A percentile compares a stretch with the other conserved stretches of the same genome.
phyloP scores from a whole-genome alignment of 2,329 filamentous ascomycete species.

The Ceratocystis harringtonii region DNA sequence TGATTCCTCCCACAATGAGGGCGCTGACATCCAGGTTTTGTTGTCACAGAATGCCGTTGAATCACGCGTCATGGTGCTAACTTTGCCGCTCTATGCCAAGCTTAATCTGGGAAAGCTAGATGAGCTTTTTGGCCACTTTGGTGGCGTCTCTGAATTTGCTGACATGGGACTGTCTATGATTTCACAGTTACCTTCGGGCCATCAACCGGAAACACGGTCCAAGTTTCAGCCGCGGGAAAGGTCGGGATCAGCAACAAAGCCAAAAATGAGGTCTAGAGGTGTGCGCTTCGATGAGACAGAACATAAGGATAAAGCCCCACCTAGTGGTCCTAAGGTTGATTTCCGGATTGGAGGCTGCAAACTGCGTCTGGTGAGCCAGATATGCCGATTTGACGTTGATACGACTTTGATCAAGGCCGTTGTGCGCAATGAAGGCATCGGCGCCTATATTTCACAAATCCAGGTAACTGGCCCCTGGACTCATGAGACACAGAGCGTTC shows the following conservation, averaged over 20 bases:
- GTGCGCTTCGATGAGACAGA: slow-evolving; percentile 44
- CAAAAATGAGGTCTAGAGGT: slow-evolving; percentile 34
- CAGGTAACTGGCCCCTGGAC: slow-evolving; percentile 52
- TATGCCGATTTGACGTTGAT: slow-evolving; percentile 58
- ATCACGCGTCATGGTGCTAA: slow-evolving; percentile 49
- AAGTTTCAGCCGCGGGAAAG: not conserved
- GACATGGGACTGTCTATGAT: slow-evolving; percentile 76
- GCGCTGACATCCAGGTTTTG: slow-evolving; percentile 43
- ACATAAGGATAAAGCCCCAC: slow-evolving; percentile 30
- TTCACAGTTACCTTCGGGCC: slow-evolving; percentile 46
- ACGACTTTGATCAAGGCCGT: slow-evolving; percentile 73
- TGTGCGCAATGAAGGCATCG: slow-evolving; percentile 56
- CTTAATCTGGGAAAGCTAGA: slow-evolving; percentile 71
- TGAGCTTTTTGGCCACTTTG: slow-evolving; percentile 76
- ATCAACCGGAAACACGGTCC: slow-evolving; percentile 15
- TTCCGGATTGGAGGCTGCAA: slow-evolving; percentile 60
- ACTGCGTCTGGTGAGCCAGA: slow-evolving; percentile 62
- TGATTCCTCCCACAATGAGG: slow-evolving; percentile 41
- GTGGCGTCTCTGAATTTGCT: slow-evolving; percentile 78
- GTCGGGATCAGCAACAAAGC: slow-evolving; percentile 20
- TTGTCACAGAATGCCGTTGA: slow-evolving; percentile 31
- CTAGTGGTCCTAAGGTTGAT: slow-evolving; percentile 47
- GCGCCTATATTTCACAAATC: slow-evolving; percentile 60
- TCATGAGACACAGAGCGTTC: slow-evolving; percentile 34
- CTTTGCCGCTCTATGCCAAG: slow-evolving; percentile 59